Conservation (phyloP, 1,284 basidiomycete species). For the Puccinia coronata region DNA sequence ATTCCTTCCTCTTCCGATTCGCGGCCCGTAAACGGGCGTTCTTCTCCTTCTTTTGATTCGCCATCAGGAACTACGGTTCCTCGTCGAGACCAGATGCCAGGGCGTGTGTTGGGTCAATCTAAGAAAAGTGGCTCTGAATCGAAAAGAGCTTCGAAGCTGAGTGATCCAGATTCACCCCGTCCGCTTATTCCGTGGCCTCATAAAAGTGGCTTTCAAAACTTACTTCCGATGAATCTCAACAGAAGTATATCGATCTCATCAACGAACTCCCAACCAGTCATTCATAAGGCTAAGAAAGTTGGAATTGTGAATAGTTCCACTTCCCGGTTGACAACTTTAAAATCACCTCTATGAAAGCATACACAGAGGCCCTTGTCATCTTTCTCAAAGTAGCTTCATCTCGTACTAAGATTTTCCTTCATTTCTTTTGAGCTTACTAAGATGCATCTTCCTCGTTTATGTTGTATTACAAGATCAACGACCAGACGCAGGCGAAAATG, state of each 20-base stretch:
- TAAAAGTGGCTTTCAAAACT: not conserved
- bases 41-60: not conserved
- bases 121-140: not conserved
- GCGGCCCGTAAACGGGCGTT: too few species aligned
- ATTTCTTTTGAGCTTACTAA: not conserved
- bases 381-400: not conserved
- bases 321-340: slow-evolving; percentile 4
- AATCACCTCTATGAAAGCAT: not conserved
- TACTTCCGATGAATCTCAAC: not conserved
- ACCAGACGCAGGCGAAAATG: too few species aligned
- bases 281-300: slow-evolving; percentile 6
- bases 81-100: not conserved
- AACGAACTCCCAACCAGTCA: not conserved
- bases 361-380: not conserved
- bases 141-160: not conserved
- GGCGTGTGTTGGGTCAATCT: not conserved
- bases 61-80: not conserved
- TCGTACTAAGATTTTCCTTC: not conserved
- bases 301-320: slow-evolving; percentile 1
- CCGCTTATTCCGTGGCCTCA: not conserved
- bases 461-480: too few species aligned
- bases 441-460: not conserved
- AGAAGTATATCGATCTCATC: not conserved
- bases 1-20: not conserved
- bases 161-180: not conserved